phyloP scores from a whole-genome alignment of 2,329 filamentous ascomycete species.

The Fusarium subglutinans region DNA sequence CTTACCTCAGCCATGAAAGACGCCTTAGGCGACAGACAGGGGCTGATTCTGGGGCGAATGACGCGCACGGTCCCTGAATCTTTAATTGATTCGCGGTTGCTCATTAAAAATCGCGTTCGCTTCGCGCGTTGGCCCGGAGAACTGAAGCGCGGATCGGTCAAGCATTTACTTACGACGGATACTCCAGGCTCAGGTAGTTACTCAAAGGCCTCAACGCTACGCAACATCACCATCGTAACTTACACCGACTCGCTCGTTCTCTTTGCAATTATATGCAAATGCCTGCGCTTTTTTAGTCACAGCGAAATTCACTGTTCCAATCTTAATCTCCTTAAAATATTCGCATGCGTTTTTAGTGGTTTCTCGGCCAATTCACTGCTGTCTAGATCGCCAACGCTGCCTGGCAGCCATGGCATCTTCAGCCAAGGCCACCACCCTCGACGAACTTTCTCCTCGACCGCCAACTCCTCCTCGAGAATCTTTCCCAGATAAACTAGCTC shows the following conservation, averaged over 20 bases:
- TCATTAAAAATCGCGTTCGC: slow-evolving; percentile 31
- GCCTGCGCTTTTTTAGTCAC: neutral
- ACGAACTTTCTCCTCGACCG: slow-evolving; percentile 66
- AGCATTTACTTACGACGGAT: slow-evolving; percentile 12
- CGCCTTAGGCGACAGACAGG: neutral
- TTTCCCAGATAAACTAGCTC: slow-evolving; percentile 49
- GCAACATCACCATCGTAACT: neutral
- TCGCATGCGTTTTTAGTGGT: slow-evolving; percentile 37
- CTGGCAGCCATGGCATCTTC: slow-evolving; percentile 55
- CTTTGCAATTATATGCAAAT: neutral
- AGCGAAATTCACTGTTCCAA: neutral
- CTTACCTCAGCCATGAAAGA: slow-evolving; percentile 13
- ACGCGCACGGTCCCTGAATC: slow-evolving; percentile 32
- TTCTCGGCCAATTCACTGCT: slow-evolving; percentile 45
- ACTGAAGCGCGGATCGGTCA: slow-evolving; percentile 32
- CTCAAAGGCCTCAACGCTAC: slow-evolving; percentile 22
- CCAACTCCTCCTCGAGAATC: slow-evolving; percentile 74
- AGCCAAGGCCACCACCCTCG: slow-evolving; percentile 55
- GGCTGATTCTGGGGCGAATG: neutral
- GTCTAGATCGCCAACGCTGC: slow-evolving; percentile 53
- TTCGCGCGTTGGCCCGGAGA: slow-evolving; percentile 37
- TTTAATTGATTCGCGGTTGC: slow-evolving; percentile 42
- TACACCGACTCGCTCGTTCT: neutral
- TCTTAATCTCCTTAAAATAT: slow-evolving; percentile 3
- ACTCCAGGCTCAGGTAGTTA: slow-evolving; percentile 2